These are phyloP conservation scores for Carex littledalei DNA, from an alignment of 176 grass and related monocot species.

Conservation along the genomic window DNA sequence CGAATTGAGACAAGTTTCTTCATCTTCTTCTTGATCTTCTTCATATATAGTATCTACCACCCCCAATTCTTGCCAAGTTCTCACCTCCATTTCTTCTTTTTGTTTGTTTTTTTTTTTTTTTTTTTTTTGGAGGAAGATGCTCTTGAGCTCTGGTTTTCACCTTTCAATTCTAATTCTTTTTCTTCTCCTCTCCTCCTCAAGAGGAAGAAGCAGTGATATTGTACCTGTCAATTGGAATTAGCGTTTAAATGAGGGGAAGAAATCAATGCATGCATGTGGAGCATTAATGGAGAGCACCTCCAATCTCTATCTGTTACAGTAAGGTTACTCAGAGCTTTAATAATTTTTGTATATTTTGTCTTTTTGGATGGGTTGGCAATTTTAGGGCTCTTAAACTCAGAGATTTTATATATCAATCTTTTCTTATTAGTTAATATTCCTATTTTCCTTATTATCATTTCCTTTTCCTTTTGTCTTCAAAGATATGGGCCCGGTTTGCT, in stretches of 20 bases:
- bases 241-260: conserved; percentile 41
- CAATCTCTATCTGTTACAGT: conserved; percentile 14
- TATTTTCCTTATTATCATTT: background rate
- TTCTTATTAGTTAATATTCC: background rate
- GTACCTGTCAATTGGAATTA: conserved; percentile 22
- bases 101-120: background rate
- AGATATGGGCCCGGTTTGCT: background rate
- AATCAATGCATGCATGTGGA: conserved; percentile 97
- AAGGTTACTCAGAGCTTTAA: conserved; percentile 12
- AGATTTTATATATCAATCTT: background rate
- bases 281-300: conserved; percentile 61
- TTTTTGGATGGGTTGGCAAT: background rate
- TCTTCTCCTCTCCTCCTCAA: conserved; percentile 3
- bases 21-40: conserved; percentile 68
- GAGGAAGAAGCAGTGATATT: background rate
- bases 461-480: background rate
- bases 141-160: background rate
- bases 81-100: conserved; percentile 38
- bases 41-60: conserved; percentile 97
- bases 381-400: background rate
- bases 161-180: background rate
- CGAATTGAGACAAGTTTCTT: conserved; percentile 51
- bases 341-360: conserved; percentile 8
- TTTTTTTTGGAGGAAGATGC: conserved; percentile 1
- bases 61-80: conserved; percentile 67